A percentile compares a stretch with the other conserved stretches of the same genome.
Conservation (phyloP, 371 early-diverging fungal genomes). For the Rhizopus sp. region DNA sequence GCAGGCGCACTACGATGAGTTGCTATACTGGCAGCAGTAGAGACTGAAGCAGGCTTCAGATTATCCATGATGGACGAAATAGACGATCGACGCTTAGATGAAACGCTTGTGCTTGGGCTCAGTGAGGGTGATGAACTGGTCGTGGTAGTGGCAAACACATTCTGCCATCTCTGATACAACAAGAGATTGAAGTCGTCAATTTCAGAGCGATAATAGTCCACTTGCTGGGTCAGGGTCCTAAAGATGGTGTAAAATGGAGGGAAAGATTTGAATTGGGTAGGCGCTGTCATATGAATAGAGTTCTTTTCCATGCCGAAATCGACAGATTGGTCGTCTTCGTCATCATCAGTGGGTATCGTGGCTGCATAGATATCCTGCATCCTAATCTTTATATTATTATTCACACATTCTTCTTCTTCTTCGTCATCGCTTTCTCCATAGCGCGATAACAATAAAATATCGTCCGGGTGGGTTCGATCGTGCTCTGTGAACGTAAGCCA, state of each 20-base stretch:
- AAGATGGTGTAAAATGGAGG: slow-evolving; percentile 59
- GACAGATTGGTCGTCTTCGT: slow-evolving; percentile 37
- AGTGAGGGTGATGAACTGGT: neutral
- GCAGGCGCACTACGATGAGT: slow-evolving; percentile 17
- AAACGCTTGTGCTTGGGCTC: neutral
- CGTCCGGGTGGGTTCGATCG: slow-evolving; percentile 36
- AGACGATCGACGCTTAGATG: neutral
- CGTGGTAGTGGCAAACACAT: neutral
- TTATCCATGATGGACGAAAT: slow-evolving; percentile 1
- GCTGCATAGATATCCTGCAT: slow-evolving; percentile 6
- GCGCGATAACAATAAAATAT: slow-evolving; percentile 32
- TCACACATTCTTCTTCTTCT: neutral
- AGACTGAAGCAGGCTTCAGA: no score
- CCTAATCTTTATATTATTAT: neutral
- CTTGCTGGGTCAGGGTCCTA: slow-evolving; percentile 56
- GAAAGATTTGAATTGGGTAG: slow-evolving; percentile 45
- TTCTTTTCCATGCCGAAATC: slow-evolving; percentile 32
- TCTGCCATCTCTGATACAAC: slow-evolving; percentile 47
- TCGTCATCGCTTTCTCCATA: slow-evolving; percentile 3
- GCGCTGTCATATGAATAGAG: slow-evolving; percentile 20
- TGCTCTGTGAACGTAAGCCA: slow-evolving; percentile 69
- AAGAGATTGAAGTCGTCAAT: slow-evolving; percentile 50
- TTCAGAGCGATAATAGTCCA: slow-evolving; percentile 58
- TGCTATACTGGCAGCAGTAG: neutral
- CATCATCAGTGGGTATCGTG: slow-evolving; percentile 24